phyloP scores from a whole-genome alignment of 106 monocot species.

The Triglochin maritima region DNA sequence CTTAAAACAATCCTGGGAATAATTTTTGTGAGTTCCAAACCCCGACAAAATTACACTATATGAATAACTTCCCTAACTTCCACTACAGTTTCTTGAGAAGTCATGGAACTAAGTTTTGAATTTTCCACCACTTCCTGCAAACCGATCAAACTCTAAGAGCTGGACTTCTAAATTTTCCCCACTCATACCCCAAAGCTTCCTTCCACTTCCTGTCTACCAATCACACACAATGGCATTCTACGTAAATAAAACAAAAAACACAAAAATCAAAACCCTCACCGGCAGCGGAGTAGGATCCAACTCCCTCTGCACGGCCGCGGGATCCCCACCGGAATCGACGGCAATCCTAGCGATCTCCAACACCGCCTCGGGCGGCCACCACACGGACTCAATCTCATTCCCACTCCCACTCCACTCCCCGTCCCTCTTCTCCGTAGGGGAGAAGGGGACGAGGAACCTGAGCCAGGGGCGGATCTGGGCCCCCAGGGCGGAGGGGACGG shows the following conservation, averaged over 20 bases:
- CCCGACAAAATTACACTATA: too few relatives aligned
- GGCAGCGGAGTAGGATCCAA: constrained; percentile 61
- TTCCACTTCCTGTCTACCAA: too few relatives aligned
- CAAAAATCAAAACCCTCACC: constrained; percentile 22
- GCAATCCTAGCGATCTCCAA: constrained; percentile 85
- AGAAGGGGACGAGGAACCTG: constrained; percentile 61
- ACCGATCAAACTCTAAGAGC: too few relatives aligned
- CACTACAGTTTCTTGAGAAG: too few relatives aligned
- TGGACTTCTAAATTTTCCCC: neutral
- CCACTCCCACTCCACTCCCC: neutral
- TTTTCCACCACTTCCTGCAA: too few relatives aligned
- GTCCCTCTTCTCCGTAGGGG: constrained; percentile 9
- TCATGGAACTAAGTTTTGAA: too few relatives aligned
- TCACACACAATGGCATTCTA: too few relatives aligned
- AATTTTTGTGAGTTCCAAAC: too few relatives aligned
- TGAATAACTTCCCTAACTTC: too few relatives aligned
- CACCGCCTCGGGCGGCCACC: constrained; percentile 83
- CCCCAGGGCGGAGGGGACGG: constrained; percentile 31
- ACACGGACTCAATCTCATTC: constrained; percentile 37
- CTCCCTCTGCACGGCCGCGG: constrained; percentile 49
- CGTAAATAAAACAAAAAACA: too few relatives aligned
- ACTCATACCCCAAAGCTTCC: neutral
- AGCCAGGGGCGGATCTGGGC: constrained; percentile 51
- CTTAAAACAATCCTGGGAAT: too few relatives aligned
- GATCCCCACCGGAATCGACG: constrained; percentile 78